Percentiles rank a stretch among this genome's conserved stretches.
These are phyloP conservation scores for Clavispora fructus DNA, from an alignment of 805 yeast genomes.

Conservation along the genomic window DNA sequence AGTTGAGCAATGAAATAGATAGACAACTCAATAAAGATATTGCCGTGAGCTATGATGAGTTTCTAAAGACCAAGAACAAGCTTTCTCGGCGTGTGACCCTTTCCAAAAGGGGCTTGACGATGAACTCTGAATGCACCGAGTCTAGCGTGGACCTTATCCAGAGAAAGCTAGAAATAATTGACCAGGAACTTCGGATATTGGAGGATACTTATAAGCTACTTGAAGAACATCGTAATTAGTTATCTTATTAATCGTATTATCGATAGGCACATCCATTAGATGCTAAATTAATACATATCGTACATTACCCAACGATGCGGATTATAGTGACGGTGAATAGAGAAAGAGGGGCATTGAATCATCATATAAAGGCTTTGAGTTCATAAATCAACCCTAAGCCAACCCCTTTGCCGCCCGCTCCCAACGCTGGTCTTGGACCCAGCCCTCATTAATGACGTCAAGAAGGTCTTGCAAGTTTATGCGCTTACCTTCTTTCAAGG, in stretches of 20 bases:
- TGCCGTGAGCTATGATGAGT: conserved; percentile 15
- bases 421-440: conserved; percentile 79
- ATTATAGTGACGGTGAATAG: too few relatives aligned
- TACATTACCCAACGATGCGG: neutral
- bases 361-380: too few relatives aligned
- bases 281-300: neutral
- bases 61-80: conserved; percentile 9
- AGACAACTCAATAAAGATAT: conserved; percentile 31
- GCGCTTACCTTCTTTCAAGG: conserved; percentile 52
- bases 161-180: conserved; percentile 57
- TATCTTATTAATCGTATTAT: neutral
- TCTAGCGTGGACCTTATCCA: conserved; percentile 14
- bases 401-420: conserved; percentile 44
- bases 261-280: too few relatives aligned
- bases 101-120: conserved; percentile 8
- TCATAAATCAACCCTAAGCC: conserved; percentile 12
- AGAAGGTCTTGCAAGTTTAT: conserved; percentile 71
- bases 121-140: conserved; percentile 2
- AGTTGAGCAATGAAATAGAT: conserved; percentile 33
- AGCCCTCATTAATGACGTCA: conserved; percentile 72
- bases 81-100: conserved; percentile 6
- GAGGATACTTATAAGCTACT: conserved; percentile 46
- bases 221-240: conserved; percentile 3
- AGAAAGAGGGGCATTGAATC: too few relatives aligned
- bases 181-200: conserved; percentile 65